phyloP scores from a whole-genome alignment of 305 asterid species.

The Withania somnifera region DNA sequence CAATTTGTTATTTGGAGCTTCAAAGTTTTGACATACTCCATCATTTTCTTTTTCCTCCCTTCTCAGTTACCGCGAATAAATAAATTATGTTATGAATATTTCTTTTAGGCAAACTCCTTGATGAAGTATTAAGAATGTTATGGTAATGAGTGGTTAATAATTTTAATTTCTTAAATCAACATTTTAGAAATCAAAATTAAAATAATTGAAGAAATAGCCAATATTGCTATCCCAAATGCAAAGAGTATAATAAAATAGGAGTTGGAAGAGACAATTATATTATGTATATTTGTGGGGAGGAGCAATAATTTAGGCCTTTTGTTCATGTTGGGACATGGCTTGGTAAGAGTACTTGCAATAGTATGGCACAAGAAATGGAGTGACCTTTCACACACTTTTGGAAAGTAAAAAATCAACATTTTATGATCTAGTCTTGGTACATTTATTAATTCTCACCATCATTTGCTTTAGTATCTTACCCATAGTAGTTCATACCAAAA shows the following conservation, averaged over 20 bases:
- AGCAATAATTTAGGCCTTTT: background rate
- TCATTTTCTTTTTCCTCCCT: background rate
- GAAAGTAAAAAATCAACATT: background rate
- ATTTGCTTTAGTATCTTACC: background rate
- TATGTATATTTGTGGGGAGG: background rate
- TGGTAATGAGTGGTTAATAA: background rate
- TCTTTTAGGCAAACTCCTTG: background rate
- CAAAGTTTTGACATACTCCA: background rate
- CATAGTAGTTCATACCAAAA: background rate
- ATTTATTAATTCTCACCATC: background rate
- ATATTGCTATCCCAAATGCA: background rate
- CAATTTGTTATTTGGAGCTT: background rate
- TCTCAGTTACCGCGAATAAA: background rate
- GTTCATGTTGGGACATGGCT: conserved; percentile 1
- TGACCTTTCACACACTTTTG: background rate
- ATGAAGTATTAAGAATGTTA: background rate
- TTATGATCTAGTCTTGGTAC: background rate
- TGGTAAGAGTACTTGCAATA: background rate
- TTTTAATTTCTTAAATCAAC: background rate
- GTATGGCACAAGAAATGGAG: background rate
- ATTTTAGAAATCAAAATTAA: background rate
- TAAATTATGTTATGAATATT: background rate
- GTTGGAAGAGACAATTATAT: background rate
- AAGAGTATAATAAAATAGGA: background rate
- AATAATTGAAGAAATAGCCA: background rate